Base-by-base conservation (phyloP, 2,329 filamentous ascomycete species). In the Colletotrichum liaoningense region DNA sequence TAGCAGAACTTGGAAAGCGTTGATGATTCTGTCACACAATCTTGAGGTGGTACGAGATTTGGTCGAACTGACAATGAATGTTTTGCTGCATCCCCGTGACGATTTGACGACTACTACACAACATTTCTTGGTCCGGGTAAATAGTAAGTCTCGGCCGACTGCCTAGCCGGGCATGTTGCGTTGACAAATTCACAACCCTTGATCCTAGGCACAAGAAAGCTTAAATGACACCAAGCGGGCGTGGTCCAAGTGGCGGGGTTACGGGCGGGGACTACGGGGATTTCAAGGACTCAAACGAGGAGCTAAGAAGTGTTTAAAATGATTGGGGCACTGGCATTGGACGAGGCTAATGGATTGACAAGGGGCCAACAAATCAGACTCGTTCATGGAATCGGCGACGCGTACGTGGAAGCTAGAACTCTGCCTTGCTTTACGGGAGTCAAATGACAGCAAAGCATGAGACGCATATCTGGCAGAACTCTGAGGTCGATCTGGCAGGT, bases 381-480 rank as follows among this genome's bases (percentile, higher is more conserved):
- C 24, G 26, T 52, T 56, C 46, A 35, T 68, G 42, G 24, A 30
- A 26, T 62, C 19, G 12, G 12, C 8, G 57, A 56, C 38, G 49
- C 65, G 52, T 69, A 69, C 26, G 49, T 72, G 57, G 57, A 49
- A 30, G 16, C 14, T 24, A 9, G 38, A 63, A 72, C 57, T 49
- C 11, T 72, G 49, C 57, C 57, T 22, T 24, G 16, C 24, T 56
- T 35, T 33, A 14, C 38, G 11, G 59, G 54, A 70, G 60, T 59
- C n/a, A 57, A 56, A 35, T 42, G 67, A 67, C 28, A 12, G 49
- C 11, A 35, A 62, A 49, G 57, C 46, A 35, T 69, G 35, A 58
- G 30, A 33, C 33, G 22, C 57, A 52, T 62, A 24, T 54, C 30
- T 72, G 69, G 69, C 64, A 68, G 64, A 62, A 63, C 46, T 19